phyloP scores from a whole-genome alignment of 2,329 filamentous ascomycete species.

The Aureobasidium sp. region DNA sequence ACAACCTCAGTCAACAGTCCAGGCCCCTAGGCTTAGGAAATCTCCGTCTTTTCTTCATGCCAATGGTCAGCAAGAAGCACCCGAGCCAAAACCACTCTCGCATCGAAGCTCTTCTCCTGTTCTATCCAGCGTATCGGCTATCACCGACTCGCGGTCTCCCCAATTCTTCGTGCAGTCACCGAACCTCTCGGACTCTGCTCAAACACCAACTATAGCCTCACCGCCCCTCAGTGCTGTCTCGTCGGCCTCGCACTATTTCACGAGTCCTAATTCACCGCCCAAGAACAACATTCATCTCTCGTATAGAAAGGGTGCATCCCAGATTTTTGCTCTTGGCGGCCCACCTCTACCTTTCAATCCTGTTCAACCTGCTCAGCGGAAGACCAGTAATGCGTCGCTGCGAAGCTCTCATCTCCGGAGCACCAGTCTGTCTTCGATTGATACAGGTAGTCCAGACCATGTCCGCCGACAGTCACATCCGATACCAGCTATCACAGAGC shows the following conservation, averaged over 20 bases:
- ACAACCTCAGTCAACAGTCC: constrained; percentile 24
- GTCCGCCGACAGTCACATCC: not conserved
- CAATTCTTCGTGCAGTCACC: not conserved
- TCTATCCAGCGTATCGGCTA: constrained; percentile 31
- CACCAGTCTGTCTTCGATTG: constrained; percentile 13
- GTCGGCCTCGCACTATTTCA: constrained; percentile 28
- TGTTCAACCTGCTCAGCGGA: not conserved
- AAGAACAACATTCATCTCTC: constrained; percentile 44
- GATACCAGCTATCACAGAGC: constrained; percentile 2
- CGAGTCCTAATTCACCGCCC: constrained; percentile 33
- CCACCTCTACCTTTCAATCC: constrained; percentile 12
- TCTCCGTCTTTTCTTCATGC: constrained; percentile 46
- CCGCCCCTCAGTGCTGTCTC: constrained; percentile 28
- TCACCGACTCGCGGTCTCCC: constrained; percentile 7
- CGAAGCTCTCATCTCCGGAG: not conserved
- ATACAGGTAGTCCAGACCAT: constrained; percentile 10
- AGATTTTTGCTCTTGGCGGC: constrained; percentile 33
- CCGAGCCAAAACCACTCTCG: constrained; percentile 30
- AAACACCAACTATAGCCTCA: constrained; percentile 27
- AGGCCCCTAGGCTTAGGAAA: constrained; percentile 36
- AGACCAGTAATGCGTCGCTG: not conserved
- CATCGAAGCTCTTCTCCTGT: constrained; percentile 19
- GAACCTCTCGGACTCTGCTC: not conserved
- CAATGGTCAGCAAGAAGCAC: constrained; percentile 35
- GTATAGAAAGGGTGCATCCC: constrained; percentile 44